phyloP scores from a whole-genome alignment of 257 asterid species.

The Datura wrightii region DNA sequence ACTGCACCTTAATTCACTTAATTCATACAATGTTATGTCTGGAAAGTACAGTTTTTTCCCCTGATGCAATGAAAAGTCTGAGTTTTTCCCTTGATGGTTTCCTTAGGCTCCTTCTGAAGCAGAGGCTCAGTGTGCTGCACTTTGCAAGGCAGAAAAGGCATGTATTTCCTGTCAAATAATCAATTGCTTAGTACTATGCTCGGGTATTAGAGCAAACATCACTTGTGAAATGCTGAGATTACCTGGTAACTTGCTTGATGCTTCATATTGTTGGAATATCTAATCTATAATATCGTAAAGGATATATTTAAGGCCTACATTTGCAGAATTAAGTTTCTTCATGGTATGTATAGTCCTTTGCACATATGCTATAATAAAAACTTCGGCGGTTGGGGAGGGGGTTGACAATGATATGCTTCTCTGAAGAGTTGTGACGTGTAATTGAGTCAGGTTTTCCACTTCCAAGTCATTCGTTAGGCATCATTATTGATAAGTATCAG shows the following conservation, averaged over 20 bases:
- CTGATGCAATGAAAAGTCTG: constrained; percentile 4
- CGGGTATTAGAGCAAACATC: constrained; percentile 14
- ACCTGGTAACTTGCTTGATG: background rate
- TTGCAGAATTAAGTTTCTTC: background rate
- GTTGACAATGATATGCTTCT: background rate
- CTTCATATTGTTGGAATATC: background rate
- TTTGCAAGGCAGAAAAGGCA: constrained; percentile 81
- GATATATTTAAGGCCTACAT: background rate
- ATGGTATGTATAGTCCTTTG: background rate
- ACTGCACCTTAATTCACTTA: background rate
- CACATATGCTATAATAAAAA: constrained; percentile 7
- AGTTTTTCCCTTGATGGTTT: constrained; percentile 34
- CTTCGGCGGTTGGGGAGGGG: background rate
- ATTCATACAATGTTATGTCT: background rate
- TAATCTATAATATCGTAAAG: background rate
- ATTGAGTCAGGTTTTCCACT: constrained; percentile 26
- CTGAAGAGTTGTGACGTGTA: background rate
- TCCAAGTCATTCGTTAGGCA: background rate
- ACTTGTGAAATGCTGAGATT: background rate
- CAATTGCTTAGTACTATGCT: constrained; percentile 21
- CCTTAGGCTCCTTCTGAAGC: constrained; percentile 97
- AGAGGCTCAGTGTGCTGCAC: constrained; percentile 95
- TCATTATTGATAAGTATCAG: background rate
- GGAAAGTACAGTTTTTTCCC: constrained; percentile 1
- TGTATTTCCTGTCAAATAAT: constrained; percentile 37